Base-by-base conservation (phyloP, 768 basidiomycete genomes). In the Calocybe gangraenosa region DNA sequence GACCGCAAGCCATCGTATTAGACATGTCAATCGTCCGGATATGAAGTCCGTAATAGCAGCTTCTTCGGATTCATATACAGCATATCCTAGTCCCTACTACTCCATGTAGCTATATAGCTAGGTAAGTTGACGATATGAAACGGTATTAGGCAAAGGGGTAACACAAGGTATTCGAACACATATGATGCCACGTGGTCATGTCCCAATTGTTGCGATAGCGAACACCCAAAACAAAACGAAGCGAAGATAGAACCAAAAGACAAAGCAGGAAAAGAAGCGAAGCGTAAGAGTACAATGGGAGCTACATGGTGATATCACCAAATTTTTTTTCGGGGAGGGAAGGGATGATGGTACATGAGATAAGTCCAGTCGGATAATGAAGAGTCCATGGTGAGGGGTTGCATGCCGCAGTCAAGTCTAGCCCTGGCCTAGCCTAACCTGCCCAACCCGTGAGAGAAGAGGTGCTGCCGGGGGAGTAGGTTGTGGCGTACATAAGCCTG, bases 371-470 rank as follows among this genome's bases (percentile, higher is more conserved):
- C 34, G 14, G 18, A 36, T n/a, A 19, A 14, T n/a, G 18, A 36
- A 36, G 34, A 19, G 18, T 19, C 14, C 14, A 36, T n/a, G 34
- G 14, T 36, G 34, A 7, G 14, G 5, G 18, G 14, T 15, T 6
- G n/a, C 5, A n/a, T 14, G 14, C 14, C 11, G 11, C 11, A 53
- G 50, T 57, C 49, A 17, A 51, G 52, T 46, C n/a, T n/a, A n/a
- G n/a, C n/a, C n/a, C n/a, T n/a, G n/a, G n/a, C n/a, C n/a, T n/a
- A n/a, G n/a, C 37, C 65, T 61, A 72, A 10, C 73, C 73, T 34
- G 76, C 73, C 73, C 73, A 74, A 1, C 72, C 72, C 14, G 68
- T 74, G 41, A 75, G 62, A 5, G 73, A 75, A n/a, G 68, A 71
- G 45, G 52, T 64, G 37, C 60, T 60, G 22, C 55, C 56, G 14